phyloP scores from a whole-genome alignment of 1,284 basidiomycete genomes.

The Melampsora americana region DNA sequence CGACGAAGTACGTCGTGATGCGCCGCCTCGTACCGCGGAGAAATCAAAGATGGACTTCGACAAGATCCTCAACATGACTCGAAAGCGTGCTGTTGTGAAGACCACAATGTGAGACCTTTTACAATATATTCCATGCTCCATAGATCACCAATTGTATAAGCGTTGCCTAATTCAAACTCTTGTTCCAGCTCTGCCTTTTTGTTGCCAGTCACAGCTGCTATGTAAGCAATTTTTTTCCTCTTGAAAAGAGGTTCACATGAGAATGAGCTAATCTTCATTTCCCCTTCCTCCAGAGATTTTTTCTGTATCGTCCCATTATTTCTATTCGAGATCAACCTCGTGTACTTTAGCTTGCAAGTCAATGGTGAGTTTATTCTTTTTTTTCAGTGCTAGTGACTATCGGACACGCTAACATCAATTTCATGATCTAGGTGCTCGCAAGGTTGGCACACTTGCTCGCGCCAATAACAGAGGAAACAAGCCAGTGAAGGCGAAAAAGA shows the following conservation, averaged over 20 bases:
- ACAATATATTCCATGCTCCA: not conserved
- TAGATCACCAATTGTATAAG: not conserved
- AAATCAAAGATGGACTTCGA: constrained; percentile 30
- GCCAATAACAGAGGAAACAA: constrained; percentile 21
- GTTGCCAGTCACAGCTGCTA: constrained; percentile 32
- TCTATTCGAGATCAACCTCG: constrained; percentile 39
- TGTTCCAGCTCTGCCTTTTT: constrained; percentile 15
- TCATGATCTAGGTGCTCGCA: constrained; percentile 20
- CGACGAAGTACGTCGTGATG: constrained; percentile 10
- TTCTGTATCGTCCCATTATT: constrained; percentile 33
- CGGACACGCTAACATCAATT: not conserved
- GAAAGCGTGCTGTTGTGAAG: constrained; percentile 19
- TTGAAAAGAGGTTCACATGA: too few relatives aligned
- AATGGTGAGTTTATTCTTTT: constrained; percentile 12
- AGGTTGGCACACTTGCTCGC: constrained; percentile 17
- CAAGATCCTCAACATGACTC: constrained; percentile 13
- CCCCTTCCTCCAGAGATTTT: constrained; percentile 9
- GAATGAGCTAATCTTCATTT: not conserved
- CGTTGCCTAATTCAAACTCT: not conserved
- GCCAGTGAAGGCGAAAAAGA: constrained; percentile 19
- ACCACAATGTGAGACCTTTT: constrained; percentile 16
- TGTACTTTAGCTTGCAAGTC: constrained; percentile 32
- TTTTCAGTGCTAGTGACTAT: not conserved
- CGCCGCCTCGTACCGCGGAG: constrained; percentile 9
- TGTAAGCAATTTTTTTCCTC: constrained; percentile 20